Evolutionary conservation across 2,329 filamentous ascomycete genomes (phyloP).

Genomic region (Thermomyces lanuginosus): DNA sequence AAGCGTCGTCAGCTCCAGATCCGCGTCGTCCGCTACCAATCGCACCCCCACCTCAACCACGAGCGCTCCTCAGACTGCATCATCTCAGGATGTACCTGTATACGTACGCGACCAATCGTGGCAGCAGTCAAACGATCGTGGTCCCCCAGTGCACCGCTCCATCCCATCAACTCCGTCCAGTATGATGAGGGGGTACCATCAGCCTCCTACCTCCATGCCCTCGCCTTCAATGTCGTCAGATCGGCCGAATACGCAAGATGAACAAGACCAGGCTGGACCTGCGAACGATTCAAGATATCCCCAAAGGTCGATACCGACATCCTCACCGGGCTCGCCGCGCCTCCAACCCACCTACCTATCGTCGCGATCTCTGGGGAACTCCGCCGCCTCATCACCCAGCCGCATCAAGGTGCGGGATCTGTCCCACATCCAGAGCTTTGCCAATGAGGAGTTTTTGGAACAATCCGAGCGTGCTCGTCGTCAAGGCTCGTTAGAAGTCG

Average conservation of each 20-base stretch:
- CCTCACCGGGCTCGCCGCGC: constrained; percentile 30
- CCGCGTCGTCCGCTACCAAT: constrained; percentile 17
- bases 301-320: no score
- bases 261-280: no score
- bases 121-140: constrained; percentile 11
- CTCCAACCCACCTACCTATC: constrained; percentile 31
- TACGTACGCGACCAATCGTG: constrained; percentile 18
- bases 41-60: constrained; percentile 18
- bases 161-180: constrained; percentile 6
- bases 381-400: constrained; percentile 33
- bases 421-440: constrained; percentile 78
- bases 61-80: constrained; percentile 17
- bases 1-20: constrained; percentile 15
- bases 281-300: no score
- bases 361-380: constrained; percentile 26
- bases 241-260: no score
- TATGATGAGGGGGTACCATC: constrained; percentile 4
- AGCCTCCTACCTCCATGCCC: no score
- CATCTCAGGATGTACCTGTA: constrained; percentile 19
- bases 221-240: no score
- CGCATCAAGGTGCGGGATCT: constrained; percentile 73
- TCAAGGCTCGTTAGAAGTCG: constrained; percentile 29
- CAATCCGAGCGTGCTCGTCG: constrained; percentile 32
- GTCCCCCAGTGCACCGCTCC: constrained; percentile 12
- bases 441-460: constrained; percentile 55